phyloP scores from a whole-genome alignment of 164 flowering plant genomes.

The Vitis rotundifolia region DNA sequence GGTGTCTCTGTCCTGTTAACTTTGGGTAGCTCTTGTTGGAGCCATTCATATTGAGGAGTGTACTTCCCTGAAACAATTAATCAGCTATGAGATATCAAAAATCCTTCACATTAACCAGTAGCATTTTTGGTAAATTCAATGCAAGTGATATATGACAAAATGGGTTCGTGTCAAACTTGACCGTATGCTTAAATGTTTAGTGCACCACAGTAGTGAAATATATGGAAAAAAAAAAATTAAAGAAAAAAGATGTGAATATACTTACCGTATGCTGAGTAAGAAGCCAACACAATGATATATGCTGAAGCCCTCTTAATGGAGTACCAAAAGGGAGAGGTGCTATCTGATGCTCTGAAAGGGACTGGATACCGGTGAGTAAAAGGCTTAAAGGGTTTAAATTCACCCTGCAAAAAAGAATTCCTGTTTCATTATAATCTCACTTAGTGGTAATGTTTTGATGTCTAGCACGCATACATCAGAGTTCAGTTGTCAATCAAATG shows the following conservation, averaged over 20 bases:
- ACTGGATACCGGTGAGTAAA: constrained; percentile 41
- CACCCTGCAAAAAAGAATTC: constrained; percentile 42
- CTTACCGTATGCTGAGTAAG: constrained; percentile 65
- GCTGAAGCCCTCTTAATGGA: constrained; percentile 76
- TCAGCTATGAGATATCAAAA: background rate
- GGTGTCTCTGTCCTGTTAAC: constrained; percentile 65
- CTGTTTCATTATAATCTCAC: no score
- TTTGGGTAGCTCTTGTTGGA: constrained; percentile 53
- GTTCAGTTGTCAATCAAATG: no score
- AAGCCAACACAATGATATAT: constrained; percentile 61
- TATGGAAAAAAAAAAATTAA: no score
- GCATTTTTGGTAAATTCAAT: background rate
- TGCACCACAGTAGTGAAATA: no score
- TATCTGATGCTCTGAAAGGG: constrained; percentile 53
- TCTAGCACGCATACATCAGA: no score
- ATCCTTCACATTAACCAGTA: background rate
- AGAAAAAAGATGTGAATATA: background rate
- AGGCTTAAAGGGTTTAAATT: constrained; percentile 56
- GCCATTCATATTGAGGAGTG: constrained; percentile 65
- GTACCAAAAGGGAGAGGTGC: constrained; percentile 62
- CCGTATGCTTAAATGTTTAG: no score
- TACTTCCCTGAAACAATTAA: constrained; percentile 42
- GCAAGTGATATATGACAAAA: no score
- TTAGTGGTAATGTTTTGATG: no score
- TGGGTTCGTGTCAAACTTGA: no score